phyloP scores from a whole-genome alignment of 768 basidiomycete species.

The Phylloporus sp. region DNA sequence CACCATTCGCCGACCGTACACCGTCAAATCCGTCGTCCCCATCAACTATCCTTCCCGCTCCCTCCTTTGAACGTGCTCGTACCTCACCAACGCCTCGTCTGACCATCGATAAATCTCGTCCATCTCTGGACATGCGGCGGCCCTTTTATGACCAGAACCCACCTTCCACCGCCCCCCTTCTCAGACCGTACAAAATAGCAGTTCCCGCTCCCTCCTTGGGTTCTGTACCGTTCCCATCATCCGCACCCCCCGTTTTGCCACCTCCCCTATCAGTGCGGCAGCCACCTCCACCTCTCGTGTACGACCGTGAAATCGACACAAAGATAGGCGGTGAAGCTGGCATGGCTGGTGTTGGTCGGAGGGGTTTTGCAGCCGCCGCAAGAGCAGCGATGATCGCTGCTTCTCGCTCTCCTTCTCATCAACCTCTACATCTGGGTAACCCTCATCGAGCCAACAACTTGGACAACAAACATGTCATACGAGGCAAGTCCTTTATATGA shows the following conservation, averaged over 20 bases:
- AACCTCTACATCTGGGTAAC: slow-evolving; percentile 2
- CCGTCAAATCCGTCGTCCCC: slow-evolving; percentile 11
- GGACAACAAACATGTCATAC: slow-evolving; percentile 39
- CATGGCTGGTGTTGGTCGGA: slow-evolving; percentile 87
- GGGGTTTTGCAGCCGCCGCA: slow-evolving; percentile 75
- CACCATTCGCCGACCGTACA: slow-evolving; percentile 3
- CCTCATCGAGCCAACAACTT: slow-evolving; percentile 35
- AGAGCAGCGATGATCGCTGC: slow-evolving; percentile 51
- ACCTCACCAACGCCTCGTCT: slow-evolving; percentile 16
- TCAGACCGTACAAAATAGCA: slow-evolving; percentile 7
- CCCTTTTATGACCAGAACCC: slow-evolving; percentile 14
- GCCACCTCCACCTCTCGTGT: slow-evolving; percentile 12
- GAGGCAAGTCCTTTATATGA: slow-evolving; percentile 22
- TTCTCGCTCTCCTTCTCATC: slow-evolving; percentile 13
- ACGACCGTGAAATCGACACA: slow-evolving; percentile 51
- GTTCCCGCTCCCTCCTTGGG: slow-evolving; percentile 10
- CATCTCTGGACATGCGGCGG: slow-evolving; percentile 17
- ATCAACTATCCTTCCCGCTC: slow-evolving; percentile 5
- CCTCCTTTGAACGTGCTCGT: slow-evolving; percentile 16
- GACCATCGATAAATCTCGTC: slow-evolving; percentile 12
- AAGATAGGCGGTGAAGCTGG: slow-evolving; percentile 71
- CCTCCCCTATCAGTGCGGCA: slow-evolving; percentile 15
- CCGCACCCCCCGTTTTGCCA: slow-evolving; percentile 1
- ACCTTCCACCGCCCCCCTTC: neutral
- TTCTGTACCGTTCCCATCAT: slow-evolving; percentile 15